Percentiles rank a stretch among this genome's conserved stretches.
These are phyloP conservation scores for Striga hermonthica DNA, from an alignment of 305 asterid genomes.

Conservation along the genomic window DNA sequence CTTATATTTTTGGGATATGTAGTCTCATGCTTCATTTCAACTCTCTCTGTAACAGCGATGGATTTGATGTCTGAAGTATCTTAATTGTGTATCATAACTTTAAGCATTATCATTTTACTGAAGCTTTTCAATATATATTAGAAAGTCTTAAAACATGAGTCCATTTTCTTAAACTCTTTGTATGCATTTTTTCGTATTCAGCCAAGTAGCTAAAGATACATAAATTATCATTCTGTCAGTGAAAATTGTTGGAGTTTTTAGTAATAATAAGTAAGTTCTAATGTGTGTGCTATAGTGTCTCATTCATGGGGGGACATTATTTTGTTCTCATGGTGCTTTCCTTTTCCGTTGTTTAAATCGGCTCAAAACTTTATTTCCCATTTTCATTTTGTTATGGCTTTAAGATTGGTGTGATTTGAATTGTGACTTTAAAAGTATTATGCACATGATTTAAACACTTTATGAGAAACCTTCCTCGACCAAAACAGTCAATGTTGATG, in stretches of 20 bases:
- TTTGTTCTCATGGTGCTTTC: no score
- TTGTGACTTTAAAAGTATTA: neutral
- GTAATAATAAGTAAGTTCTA: no score
- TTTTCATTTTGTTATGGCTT: slow-evolving; percentile 4
- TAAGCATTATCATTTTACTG: neutral
- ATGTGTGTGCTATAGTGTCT: no score
- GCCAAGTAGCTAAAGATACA: no score
- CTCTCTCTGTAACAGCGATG: slow-evolving; percentile 17
- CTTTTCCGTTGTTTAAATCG: no score
- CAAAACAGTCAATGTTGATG: slow-evolving; percentile 84
- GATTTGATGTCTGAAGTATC: neutral
- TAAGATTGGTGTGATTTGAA: slow-evolving; percentile 7
- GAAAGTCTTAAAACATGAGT: neutral
- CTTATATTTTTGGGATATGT: slow-evolving; percentile 7
- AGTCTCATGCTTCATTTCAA: slow-evolving; percentile 2
- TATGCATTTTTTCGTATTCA: no score
- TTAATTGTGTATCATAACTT: neutral
- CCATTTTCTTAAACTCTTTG: no score
- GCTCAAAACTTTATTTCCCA: neutral
- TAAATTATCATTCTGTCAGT: no score
- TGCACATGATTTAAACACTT: slow-evolving; percentile 7
- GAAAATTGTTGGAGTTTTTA: no score
- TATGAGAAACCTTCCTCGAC: slow-evolving; percentile 24
- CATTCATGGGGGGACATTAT: no score
- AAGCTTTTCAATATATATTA: neutral